phyloP scores from a whole-genome alignment of 441 rosid species.

The Jatropha multifida region DNA sequence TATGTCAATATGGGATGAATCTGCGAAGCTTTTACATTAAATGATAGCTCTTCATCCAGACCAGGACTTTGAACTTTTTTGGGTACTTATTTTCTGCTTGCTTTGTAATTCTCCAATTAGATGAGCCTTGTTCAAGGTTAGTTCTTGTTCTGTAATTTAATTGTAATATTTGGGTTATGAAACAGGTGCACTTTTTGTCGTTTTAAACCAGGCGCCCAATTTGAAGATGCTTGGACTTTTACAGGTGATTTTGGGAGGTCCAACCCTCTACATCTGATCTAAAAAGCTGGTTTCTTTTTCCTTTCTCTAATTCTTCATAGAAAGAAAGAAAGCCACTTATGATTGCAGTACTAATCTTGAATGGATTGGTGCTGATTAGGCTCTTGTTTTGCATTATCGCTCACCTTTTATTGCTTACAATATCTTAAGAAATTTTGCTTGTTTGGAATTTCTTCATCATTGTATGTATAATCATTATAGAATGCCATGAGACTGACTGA shows the following conservation, averaged over 20 bases:
- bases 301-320: neutral
- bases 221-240: conserved; percentile 96
- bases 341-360: neutral
- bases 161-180: conserved; percentile 25
- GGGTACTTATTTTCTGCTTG: neutral
- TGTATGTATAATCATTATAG: conserved; percentile 9
- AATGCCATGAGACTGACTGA: conserved; percentile 3
- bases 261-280: conserved; percentile 13
- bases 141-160: conserved; percentile 8
- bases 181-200: conserved; percentile 87
- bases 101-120: neutral
- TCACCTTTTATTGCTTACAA: neutral
- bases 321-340: neutral
- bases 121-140: neutral
- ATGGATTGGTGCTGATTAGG: neutral
- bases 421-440: neutral
- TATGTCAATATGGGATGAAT: too few species aligned
- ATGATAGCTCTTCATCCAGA: too few species aligned
- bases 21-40: too few species aligned
- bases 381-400: conserved; percentile 1
- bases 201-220: conserved; percentile 76
- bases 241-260: conserved; percentile 54
- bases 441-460: neutral
- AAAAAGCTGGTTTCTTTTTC: neutral
- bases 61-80: too few species aligned